Evolutionary conservation across 2,329 filamentous ascomycete species (phyloP).

Genomic region (Cercospora sp.): DNA sequence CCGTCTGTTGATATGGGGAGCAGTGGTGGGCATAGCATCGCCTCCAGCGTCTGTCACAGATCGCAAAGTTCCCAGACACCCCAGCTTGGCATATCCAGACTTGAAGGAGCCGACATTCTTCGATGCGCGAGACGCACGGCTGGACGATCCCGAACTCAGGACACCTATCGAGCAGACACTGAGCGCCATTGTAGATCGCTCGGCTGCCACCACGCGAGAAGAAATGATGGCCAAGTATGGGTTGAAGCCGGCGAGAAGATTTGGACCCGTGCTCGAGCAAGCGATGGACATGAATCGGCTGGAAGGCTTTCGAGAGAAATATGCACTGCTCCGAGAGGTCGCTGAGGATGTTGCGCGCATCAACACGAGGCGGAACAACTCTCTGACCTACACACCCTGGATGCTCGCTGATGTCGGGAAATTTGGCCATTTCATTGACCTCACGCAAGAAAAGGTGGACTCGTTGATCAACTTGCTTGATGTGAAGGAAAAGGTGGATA

Average conservation of each 20-base stretch:
- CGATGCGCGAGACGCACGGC: constrained; percentile 43
- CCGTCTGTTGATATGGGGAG: constrained; percentile 52
- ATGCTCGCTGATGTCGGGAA: constrained; percentile 44
- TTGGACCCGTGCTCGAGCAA: constrained; percentile 41
- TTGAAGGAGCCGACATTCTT: constrained; percentile 50
- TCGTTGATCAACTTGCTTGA: constrained; percentile 47
- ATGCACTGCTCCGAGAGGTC: constrained; percentile 46
- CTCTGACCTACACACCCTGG: constrained; percentile 42
- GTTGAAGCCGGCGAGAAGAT: constrained; percentile 47
- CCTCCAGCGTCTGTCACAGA: constrained; percentile 47
- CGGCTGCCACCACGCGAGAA: constrained; percentile 42
- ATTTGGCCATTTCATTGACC: constrained; percentile 46
- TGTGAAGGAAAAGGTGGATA: constrained; percentile 48
- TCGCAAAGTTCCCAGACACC: constrained; percentile 48
- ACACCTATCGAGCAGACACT: constrained; percentile 45
- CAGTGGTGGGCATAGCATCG: constrained; percentile 49
- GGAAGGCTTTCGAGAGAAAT: constrained; percentile 50
- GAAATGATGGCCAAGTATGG: constrained; percentile 51
- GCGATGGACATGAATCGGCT: constrained; percentile 48
- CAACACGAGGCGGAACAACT: constrained; percentile 37
- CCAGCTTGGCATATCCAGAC: constrained; percentile 48
- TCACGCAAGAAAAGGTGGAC: constrained; percentile 48
- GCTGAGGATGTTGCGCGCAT: constrained; percentile 37
- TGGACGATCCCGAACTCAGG: constrained; percentile 45
- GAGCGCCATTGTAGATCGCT: constrained; percentile 50